phyloP scores from a whole-genome alignment of 306 rosid species.

The Cicer yamashitae region DNA sequence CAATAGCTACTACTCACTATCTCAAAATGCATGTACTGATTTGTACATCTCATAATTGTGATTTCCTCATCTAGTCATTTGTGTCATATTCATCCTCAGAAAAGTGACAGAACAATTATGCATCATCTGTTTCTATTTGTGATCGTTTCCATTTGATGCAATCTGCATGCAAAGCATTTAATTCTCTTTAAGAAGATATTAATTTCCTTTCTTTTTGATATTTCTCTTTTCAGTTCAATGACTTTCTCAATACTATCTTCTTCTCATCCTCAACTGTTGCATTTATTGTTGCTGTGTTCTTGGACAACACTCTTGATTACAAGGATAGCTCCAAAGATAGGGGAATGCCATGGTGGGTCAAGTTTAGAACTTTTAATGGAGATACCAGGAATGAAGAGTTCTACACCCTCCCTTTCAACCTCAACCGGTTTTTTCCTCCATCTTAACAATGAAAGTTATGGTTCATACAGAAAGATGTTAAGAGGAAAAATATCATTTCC shows the following conservation, averaged over 20 bases:
- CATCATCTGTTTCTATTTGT: slow-evolving; percentile 26
- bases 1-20: not conserved
- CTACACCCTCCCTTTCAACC: slow-evolving; percentile 98
- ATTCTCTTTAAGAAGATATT: slow-evolving; percentile 13
- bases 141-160: slow-evolving; percentile 26
- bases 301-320: slow-evolving; percentile 96
- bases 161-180: not conserved
- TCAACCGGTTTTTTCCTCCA: slow-evolving; percentile 94
- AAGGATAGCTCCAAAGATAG: slow-evolving; percentile 86
- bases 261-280: slow-evolving; percentile 88
- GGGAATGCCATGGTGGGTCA: slow-evolving; percentile 99
- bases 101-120: slow-evolving; percentile 17
- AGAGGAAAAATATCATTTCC: slow-evolving; percentile 84
- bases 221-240: slow-evolving; percentile 78
- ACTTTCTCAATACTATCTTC: slow-evolving; percentile 92
- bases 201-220: not conserved
- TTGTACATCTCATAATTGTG: not conserved
- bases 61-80: slow-evolving; percentile 5
- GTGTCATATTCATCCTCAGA: not conserved
- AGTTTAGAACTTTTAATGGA: slow-evolving; percentile 84
- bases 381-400: slow-evolving; percentile 93
- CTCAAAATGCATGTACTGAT: slow-evolving; percentile 7
- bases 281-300: slow-evolving; percentile 78
- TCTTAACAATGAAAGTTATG: slow-evolving; percentile 49
- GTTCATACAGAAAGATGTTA: slow-evolving; percentile 37